Conservation (phyloP, 2,329 filamentous ascomycete genomes). For the Aspergillus calidoustus region DNA sequence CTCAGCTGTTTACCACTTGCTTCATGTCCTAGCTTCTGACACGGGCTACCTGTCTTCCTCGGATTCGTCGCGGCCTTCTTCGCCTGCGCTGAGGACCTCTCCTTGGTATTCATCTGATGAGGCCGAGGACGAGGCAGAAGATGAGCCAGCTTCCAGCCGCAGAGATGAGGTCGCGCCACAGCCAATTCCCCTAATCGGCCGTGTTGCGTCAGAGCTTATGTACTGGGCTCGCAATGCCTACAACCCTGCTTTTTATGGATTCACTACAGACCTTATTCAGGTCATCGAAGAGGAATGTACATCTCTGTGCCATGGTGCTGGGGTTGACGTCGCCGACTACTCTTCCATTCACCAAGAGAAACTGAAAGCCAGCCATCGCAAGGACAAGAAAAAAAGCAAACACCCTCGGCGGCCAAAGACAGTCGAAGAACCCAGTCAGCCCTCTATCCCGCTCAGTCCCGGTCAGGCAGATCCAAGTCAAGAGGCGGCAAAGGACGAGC, state of each 20-base stretch:
- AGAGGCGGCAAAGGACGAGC: not conserved
- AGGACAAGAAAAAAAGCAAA: slow-evolving; percentile 30
- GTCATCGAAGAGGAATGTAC: slow-evolving; percentile 46
- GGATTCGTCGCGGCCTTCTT: slow-evolving; percentile 36
- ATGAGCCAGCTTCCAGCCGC: slow-evolving; percentile 17
- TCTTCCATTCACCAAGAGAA: slow-evolving; percentile 28
- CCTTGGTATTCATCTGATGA: slow-evolving; percentile 22
- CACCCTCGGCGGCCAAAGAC: slow-evolving; percentile 21
- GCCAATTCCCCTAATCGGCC: slow-evolving; percentile 40
- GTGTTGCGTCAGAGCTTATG: slow-evolving; percentile 46
- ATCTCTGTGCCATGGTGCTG: slow-evolving; percentile 39
- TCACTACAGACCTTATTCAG: slow-evolving; percentile 42
- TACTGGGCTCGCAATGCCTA: slow-evolving; percentile 52
- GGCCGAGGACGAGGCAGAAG: slow-evolving; percentile 34
- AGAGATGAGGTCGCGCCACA: slow-evolving; percentile 20
- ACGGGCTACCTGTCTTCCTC: slow-evolving; percentile 43
- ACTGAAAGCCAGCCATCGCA: slow-evolving; percentile 28
- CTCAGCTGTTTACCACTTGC: slow-evolving; percentile 46
- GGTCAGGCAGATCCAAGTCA: not conserved
- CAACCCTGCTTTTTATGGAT: slow-evolving; percentile 49
- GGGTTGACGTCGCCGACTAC: slow-evolving; percentile 41
- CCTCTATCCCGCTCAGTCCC: not conserved
- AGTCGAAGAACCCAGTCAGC: not conserved
- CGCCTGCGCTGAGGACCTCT: slow-evolving; percentile 29
- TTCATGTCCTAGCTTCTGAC: slow-evolving; percentile 47